Base-by-base conservation (phyloP, 495 filamentous ascomycete genomes). In the Hyaloscypha bicolor region DNA sequence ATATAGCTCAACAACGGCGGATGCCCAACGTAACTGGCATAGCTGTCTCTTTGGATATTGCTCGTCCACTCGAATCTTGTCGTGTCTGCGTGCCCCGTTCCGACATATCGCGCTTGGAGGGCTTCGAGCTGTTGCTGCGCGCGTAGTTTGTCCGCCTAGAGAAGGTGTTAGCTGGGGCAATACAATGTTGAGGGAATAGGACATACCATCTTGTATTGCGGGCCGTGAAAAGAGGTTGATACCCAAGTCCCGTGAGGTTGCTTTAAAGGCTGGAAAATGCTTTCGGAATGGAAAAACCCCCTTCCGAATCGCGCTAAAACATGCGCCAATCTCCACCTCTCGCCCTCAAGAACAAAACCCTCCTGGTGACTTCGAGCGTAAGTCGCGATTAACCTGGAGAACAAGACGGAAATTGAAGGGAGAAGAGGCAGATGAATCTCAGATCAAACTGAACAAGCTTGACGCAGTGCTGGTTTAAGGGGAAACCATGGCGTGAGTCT, bases 81-180 rank as follows among this genome's bases (percentile, higher is more conserved):
- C 9, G 96, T 98, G 80, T 99, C 95, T 60, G 95, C 93, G 79
- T 97, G 94, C n/a, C 96, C 96, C 12, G 94, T 98, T 75, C 95
- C 95, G 74, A 99, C 82, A 81, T 95, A 96, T 59, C 93, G 93
- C 72, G 93, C 86, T 79, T 99, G 95, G 12, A 98, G 91, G 68
- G 91, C 87, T 80, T 98, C 96, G 73, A 99, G 94, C 75, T 98
- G 95, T 79, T 98, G 96, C 65, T 94, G 90, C 16, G 93, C 93
- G 77, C 96, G 93, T 68, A 98, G 91, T 82, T 99, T 99, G 85
- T 99, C 95, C 72, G 95, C 95, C 95, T 86, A 39, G 61, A 35
- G 8, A 51, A 11, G 39, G 60, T 16, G n/a, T 59, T 55, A 55
- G 29, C 22, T 63, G 32, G 11, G 21, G 45, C 33, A 45, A 59